Evolutionary conservation across 257 asterid genomes (phyloP), one percentile per base, ranked within the genome.

Genomic region (Rhazya stricta): DNA sequence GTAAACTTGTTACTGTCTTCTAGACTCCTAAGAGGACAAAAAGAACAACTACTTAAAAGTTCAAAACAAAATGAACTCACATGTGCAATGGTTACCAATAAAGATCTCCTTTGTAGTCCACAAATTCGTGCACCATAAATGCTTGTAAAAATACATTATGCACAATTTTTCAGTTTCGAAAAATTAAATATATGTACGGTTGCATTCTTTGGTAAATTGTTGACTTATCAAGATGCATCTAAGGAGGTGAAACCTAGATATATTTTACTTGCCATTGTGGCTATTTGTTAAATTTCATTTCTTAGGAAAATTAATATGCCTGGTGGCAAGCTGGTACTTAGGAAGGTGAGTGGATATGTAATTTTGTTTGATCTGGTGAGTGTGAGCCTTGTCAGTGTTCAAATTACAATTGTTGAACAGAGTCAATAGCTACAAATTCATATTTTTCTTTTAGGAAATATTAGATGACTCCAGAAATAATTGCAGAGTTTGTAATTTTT

Each of bases 391-490:
- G 50, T 69, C 45, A 60, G 5, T 41, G 46, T 61, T 58, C 58
- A 71, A 67, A 21, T 56, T 30, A 76, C 27, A 72, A 62, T 60
- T 37, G 25, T 70, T 48, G 54, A 48, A 48, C 54, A 51, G 58
- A 51, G 27, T 51, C 58, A 51, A 51, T 0, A 13, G 25, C 58
- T 21, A 27, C 58, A 51, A 8, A 8, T 51, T 51, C 9, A 9
- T 51, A 51, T 51, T 51, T 8, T 18, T 25, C 58, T 51, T 51
- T 51, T 51, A 19, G 58, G 25, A 21, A 51, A 51, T 19, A 51
- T 51, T 21, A 51, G n/a, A 51, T 51, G 58, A 19, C 25, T 21
- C 9, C n/a, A n/a, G n/a, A n/a, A n/a, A n/a, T n/a, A n/a, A n/a
- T n/a, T n/a, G n/a, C n/a, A n/a, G n/a, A n/a, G n/a, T n/a, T n/a